Base-by-base conservation (phyloP, 2,329 filamentous ascomycete genomes). In the Lecanicillium sp. region DNA sequence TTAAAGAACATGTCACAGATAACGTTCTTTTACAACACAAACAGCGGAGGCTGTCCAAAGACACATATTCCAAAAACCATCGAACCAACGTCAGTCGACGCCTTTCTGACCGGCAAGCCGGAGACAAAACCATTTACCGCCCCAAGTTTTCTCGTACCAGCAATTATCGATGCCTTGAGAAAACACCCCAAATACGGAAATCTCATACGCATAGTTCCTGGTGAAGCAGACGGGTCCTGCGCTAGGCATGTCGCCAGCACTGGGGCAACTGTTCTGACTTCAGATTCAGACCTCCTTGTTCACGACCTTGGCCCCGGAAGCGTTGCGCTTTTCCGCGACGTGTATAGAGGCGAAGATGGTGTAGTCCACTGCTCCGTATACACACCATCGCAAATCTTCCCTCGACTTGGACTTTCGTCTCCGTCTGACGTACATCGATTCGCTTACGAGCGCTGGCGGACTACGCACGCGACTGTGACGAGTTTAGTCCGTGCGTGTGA, bases 271-370 rank as follows among this genome's bases (percentile, higher is more conserved):
- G 71, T 87, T 12, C 60, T 95, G 6, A 94, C 87, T 0, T 80
- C 78, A n/a, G 90, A 96, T 51, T 94, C 88, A 0, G 90, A 96
- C 53, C 68, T 95, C 8, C 64, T 94, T 1, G 70, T 90, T 0
- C 80, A 89, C 53, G 72, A 86, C 42, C 68, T 90, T 8, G 81
- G 80, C 0, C 46, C 69, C 2, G 82, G 82, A 0, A 65, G 68
- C 1, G 77, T 94, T 0, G 65, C 79, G 1, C 80, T 90, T 41
- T 72, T 94, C 20, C 68, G 72, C 40, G 81, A 86, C 34, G 57
- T 90, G 1, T 67, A 75, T 25, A 25, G 53, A 18, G 42, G 55
- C 22, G 43, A 47, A 43, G 47, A 45, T 41, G 48, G 45, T 9
- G 44, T 36, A 20, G 41, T 57, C 13, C 35, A 45, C 5, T 56